Evolutionary conservation across 805 yeast species (phyloP).

Genomic region (Starmerella bombi): DNA sequence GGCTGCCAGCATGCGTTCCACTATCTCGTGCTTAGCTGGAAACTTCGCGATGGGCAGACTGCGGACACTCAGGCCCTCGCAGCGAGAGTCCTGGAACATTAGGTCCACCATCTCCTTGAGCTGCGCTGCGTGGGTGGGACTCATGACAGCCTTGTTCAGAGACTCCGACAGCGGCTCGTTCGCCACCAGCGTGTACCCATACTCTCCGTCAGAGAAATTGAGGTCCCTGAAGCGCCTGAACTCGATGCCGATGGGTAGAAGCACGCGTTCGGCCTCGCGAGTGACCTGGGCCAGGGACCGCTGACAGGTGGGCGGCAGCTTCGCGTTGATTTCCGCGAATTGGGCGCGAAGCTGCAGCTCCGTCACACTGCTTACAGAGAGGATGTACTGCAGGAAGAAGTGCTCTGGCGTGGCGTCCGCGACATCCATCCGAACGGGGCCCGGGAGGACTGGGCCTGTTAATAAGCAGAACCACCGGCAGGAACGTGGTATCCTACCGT

Average conservation of each 20-base stretch:
- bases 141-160: slow-evolving; percentile 4
- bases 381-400: background rate
- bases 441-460: no score
- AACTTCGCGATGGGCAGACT: slow-evolving; percentile 2
- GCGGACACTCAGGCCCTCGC: slow-evolving; percentile 7
- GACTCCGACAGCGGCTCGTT: slow-evolving; percentile 1
- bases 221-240: slow-evolving; percentile 9
- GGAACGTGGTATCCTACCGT: no score
- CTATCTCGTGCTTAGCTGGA: slow-evolving; percentile 5
- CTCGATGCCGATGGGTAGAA: slow-evolving; percentile 10
- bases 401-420: background rate
- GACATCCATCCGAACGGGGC: no score
- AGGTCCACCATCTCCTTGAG: slow-evolving; percentile 12
- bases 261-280: slow-evolving; percentile 2
- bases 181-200: slow-evolving; percentile 6
- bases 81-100: slow-evolving; percentile 6
- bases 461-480: no score
- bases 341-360: background rate
- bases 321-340: slow-evolving; percentile 1
- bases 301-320: background rate
- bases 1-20: background rate
- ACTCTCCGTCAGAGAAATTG: slow-evolving; percentile 6
- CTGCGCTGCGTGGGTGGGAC: slow-evolving; percentile 5
- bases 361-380: background rate
- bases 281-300: slow-evolving; percentile 1